Base-by-base conservation (phyloP, 345 rosid species). In the Melaleuca alternifolia region DNA sequence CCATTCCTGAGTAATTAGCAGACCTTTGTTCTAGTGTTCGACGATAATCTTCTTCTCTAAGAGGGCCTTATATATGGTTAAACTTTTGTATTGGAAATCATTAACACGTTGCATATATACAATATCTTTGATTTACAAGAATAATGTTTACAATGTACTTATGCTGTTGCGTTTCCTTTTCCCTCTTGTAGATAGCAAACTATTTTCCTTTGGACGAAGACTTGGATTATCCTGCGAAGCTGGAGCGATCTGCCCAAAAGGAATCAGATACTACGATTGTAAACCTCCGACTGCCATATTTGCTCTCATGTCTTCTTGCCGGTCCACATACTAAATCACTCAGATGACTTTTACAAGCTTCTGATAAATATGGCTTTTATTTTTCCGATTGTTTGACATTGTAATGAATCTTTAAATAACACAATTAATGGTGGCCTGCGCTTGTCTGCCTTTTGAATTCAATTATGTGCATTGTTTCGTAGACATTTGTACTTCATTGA, bases 221-320 rank as follows among this genome's bases (percentile, higher is more conserved):
- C 92, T 86, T 96, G 91, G 93, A 95, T 92, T 97, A 96, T 91
- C 99, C 96, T 89, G 93, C 95, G 86, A 97, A 96, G 94, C 93
- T 97, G 92, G 96, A 93, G 93, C 90, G 81, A 84, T 91, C 93
- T 90, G 86, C 88, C 86, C 92, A 90, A 87, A 88, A 65, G 57
- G 87, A 90, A 85, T 88, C 96, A 62, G 96, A 94, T 89, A 87
- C 92, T 82, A 87, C 91, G 85, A 61, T 88, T 88, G 95, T 93
- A 91, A 33, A 50, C 56, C 23, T 8, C 84, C 3, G 20, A 85
- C 54, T 14, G 79, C 41, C 62, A 26, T 75, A 50, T 83, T 86
- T 71, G 51, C 88, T 56, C 44, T 83, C 5, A 83, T 51, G 46
- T 83, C 57, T 51, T 51, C 61, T 83, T 83, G 81, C 79, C 18